Base-by-base conservation (phyloP, 306 rosid genomes). In the Elaeagnus macrophylla region DNA sequence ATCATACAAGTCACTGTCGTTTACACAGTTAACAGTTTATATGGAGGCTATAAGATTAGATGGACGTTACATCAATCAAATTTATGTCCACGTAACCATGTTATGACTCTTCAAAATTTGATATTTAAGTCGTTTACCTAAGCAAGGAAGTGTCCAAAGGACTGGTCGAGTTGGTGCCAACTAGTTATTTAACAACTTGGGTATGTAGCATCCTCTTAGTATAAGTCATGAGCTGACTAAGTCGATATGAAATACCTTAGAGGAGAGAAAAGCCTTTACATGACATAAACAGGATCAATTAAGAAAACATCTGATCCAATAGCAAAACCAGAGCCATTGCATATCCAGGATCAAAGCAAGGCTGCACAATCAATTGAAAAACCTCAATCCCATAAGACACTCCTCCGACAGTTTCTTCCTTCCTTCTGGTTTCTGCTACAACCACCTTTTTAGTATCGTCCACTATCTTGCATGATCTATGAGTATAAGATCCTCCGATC, bases 281-380 rank as follows among this genome's bases (percentile, higher is more conserved):
- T 36, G 18, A 8, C 1, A 41, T 44, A 7, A 47, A 14, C 11
- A 6, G 1, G 16, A 16, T 40, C 4, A 56, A 1, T 71, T 51
- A 79, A 5, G 78, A 75, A 65, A 80, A 85, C 95, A 85, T 80
- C 56, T 80, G 95, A 73, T 89, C 89, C 38, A 89, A 77, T 8
- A 79, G 66, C 14, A 89, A 62, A 57, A 89, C 79, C 13, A 89
- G 75, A 48, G 85, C 89, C 97, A 89, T 89, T 9, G 95, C 93
- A 48, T 85, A 77, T 8, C 66, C 84, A 14, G 85, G 63, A 70
- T 85, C 86, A 54, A 78, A 75, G 8, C 66, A 83, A 13, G 93
- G 80, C n/a, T 74, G 78, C 50, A 89, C 86, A 54, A 77, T 15
- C 61, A 89, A 57, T 56, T 78, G 80, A 66, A 89, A 89, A 66